Percentiles rank a stretch among this genome's conserved stretches.
Evolutionary conservation across 495 filamentous ascomycete genomes (phyloP).

Genomic region (Penicillium psychrofluorescens): DNA sequence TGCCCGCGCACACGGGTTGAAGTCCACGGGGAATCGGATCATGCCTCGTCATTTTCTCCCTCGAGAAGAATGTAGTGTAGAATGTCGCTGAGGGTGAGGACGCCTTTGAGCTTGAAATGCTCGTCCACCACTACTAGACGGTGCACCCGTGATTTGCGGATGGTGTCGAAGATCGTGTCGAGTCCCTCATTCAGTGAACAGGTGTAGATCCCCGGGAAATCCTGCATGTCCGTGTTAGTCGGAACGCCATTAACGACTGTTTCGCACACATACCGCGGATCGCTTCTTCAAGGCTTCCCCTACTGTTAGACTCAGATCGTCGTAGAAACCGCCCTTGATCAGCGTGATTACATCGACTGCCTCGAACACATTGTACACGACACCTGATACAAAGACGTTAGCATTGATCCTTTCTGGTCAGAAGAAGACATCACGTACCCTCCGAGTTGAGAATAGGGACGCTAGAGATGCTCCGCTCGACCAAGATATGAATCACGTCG

Average conservation of each 20-base stretch:
- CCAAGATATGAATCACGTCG: constrained; percentile 90
- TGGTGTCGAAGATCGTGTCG: constrained; percentile 93
- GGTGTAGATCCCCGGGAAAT: constrained; percentile 95
- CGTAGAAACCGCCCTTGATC: constrained; percentile 89
- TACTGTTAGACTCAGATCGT: constrained; percentile 79
- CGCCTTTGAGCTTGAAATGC: constrained; percentile 71
- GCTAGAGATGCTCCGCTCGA: constrained; percentile 86
- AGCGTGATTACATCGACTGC: constrained; percentile 94
- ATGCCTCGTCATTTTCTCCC: constrained; percentile 54
- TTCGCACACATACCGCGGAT: constrained; percentile 51
- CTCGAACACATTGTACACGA: constrained; percentile 93
- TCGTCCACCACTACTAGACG: constrained; percentile 89
- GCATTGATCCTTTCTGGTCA: no score
- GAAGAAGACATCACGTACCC: constrained; percentile 39
- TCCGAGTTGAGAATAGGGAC: constrained; percentile 87
- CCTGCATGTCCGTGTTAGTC: constrained; percentile 36
- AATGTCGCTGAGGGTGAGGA: constrained; percentile 94
- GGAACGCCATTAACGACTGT: neutral
- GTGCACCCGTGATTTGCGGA: constrained; percentile 90
- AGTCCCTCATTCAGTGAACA: constrained; percentile 87
- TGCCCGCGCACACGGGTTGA: neutral
- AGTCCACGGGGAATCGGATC: constrained; percentile 8
- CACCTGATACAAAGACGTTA: constrained; percentile 33
- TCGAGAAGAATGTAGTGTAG: constrained; percentile 88
- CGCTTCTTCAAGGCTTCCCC: constrained; percentile 87